phyloP scores from a whole-genome alignment of 2,329 filamentous ascomycete species.

The Monosporascus sp. region DNA sequence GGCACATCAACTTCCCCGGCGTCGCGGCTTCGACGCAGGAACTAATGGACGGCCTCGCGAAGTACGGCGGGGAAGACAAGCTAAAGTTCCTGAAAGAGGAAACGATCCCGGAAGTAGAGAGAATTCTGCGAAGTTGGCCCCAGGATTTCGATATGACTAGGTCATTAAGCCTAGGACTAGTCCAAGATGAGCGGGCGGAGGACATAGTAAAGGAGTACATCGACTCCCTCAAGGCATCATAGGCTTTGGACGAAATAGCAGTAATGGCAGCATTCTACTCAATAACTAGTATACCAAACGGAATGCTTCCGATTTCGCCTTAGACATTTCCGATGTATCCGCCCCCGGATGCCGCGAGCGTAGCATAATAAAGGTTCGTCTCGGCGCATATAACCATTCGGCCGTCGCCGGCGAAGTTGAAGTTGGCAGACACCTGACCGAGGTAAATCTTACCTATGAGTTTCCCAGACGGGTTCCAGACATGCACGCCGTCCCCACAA shows the following conservation, averaged over 20 bases:
- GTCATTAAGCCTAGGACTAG: conserved; percentile 45
- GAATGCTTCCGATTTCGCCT: not conserved
- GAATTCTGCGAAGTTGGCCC: conserved; percentile 56
- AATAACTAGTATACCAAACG: not conserved
- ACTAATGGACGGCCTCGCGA: conserved; percentile 52
- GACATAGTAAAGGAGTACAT: conserved; percentile 51
- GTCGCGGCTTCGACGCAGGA: conserved; percentile 53
- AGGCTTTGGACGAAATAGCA: not conserved
- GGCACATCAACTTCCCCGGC: conserved; percentile 54
- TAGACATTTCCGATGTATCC: conserved; percentile 10
- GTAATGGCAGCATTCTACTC: not conserved
- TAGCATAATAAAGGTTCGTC: conserved; percentile 34
- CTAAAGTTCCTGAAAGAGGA: conserved; percentile 48
- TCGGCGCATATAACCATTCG: conserved; percentile 37
- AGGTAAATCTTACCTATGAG: conserved; percentile 53
- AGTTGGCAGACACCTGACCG: conserved; percentile 40
- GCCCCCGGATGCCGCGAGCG: conserved; percentile 21
- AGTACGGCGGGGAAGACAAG: conserved; percentile 49
- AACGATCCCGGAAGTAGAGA: conserved; percentile 46
- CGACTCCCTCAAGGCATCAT: conserved; percentile 27
- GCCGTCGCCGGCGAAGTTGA: conserved; percentile 40
- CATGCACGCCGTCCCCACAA: conserved; percentile 45
- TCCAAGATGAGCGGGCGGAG: conserved; percentile 46
- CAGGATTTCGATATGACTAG: conserved; percentile 49
- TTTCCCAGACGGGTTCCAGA: conserved; percentile 42